These are phyloP conservation scores for Rhodotorula kratochvilovae DNA, from an alignment of 768 basidiomycete species.

Conservation along the genomic window DNA sequence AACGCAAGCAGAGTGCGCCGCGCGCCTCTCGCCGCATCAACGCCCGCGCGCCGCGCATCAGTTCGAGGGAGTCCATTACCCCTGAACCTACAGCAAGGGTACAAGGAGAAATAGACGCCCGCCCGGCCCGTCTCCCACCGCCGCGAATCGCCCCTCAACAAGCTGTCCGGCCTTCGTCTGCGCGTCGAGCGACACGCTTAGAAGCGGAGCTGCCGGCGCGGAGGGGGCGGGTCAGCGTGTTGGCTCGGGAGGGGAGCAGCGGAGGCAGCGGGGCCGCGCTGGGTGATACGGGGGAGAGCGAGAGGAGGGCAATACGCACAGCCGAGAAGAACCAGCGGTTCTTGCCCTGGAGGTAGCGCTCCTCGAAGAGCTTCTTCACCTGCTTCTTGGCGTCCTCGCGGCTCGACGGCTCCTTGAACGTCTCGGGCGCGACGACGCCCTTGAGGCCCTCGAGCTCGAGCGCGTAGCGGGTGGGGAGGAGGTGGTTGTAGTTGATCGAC, in stretches of 20 bases:
- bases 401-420: conserved; percentile 96
- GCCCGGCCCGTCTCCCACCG: too few relatives aligned
- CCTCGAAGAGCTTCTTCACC: conserved; percentile 94
- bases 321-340: conserved; percentile 84
- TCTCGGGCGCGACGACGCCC: conserved; percentile 73
- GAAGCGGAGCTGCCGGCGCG: conserved; percentile 14
- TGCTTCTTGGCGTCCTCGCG: conserved; percentile 59
- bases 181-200: conserved; percentile 7
- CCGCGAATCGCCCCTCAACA: too few relatives aligned
- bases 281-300: too few relatives aligned
- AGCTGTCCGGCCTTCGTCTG: background rate
- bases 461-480: conserved; percentile 98
- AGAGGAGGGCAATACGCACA: conserved; percentile 51
- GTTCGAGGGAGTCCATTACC: background rate
- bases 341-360: conserved; percentile 86
- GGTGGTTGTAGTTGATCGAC: conserved; percentile 96
- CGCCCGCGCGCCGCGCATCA: too few relatives aligned
- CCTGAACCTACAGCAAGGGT: background rate
- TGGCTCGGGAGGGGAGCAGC: too few relatives aligned
- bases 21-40: too few relatives aligned
- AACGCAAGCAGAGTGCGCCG: too few relatives aligned
- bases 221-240: background rate
- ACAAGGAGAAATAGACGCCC: background rate
- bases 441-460: conserved; percentile 94
- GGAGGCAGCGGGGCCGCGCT: too few relatives aligned